A percentile compares a stretch with the other conserved stretches of the same genome.
Conservation (phyloP, 495 filamentous ascomycete genomes). For the Podospora bellae-mahoneyi region DNA sequence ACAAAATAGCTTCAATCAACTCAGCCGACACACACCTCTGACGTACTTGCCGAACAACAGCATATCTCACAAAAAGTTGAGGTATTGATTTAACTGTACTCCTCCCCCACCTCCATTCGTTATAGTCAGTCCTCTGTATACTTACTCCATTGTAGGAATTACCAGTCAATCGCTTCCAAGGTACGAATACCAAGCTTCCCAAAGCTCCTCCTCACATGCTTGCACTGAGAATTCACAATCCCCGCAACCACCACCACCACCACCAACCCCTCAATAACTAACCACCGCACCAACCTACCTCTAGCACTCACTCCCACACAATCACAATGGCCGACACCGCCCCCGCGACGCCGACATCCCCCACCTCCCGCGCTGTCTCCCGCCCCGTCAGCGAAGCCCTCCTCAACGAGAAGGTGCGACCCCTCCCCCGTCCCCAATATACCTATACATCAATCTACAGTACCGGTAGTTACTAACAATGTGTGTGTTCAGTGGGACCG, state of each 20-base stretch:
- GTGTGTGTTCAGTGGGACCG: constrained; percentile 76
- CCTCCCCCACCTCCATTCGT: background rate
- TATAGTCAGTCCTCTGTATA: background rate
- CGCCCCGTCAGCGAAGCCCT: constrained; percentile 90
- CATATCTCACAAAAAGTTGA: background rate
- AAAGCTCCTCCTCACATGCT: background rate
- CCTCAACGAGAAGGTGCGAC: constrained; percentile 83
- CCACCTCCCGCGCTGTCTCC: constrained; percentile 40
- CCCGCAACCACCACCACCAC: background rate
- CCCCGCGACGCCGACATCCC: constrained; percentile 15
- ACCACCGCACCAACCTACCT: background rate
- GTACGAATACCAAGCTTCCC: background rate
- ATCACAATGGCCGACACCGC: constrained; percentile 44
- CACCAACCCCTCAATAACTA: background rate
- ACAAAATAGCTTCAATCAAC: constrained; percentile 21
- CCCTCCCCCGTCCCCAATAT: background rate
- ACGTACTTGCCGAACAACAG: background rate
- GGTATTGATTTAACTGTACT: background rate
- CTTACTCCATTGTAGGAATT: background rate
- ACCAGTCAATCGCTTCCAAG: background rate
- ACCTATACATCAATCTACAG: background rate
- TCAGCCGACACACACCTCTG: background rate
- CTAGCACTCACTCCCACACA: background rate
- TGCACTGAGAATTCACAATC: background rate
- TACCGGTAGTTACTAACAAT: no score